Conservation (phyloP, 2,329 filamentous ascomycete species). For the Orbilia brochopaga region DNA sequence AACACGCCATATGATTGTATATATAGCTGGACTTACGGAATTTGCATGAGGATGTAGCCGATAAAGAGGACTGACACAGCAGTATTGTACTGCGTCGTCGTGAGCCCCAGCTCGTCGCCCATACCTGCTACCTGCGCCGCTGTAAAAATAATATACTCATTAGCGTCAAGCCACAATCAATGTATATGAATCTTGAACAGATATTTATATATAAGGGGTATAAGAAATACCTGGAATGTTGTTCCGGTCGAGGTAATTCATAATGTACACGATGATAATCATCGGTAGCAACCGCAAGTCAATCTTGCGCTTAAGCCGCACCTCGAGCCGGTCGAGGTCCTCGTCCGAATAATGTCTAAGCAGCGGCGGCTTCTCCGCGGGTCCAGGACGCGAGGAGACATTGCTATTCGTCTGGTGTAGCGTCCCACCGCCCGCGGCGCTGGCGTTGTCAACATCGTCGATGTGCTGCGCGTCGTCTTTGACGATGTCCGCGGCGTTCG, state of each 20-base stretch:
- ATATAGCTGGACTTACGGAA: conserved; percentile 22
- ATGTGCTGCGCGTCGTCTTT: too few species aligned
- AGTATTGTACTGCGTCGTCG: conserved; percentile 60
- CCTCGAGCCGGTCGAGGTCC: conserved; percentile 65
- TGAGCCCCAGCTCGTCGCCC: conserved; percentile 60
- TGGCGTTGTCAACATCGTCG: conserved; percentile 66
- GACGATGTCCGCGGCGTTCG: too few species aligned
- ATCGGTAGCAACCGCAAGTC: conserved; percentile 72
- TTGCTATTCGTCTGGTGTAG: conserved; percentile 18
- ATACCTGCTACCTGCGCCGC: conserved; percentile 64
- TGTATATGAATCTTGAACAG: neutral
- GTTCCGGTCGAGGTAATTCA: conserved; percentile 72
- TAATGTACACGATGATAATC: conserved; percentile 76
- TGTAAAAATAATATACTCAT: neutral
- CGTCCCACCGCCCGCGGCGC: conserved; percentile 8
- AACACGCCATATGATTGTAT: too few species aligned
- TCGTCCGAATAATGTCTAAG: conserved; percentile 62
- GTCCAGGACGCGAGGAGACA: conserved; percentile 14
- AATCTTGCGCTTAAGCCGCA: conserved; percentile 71
- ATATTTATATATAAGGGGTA: neutral
- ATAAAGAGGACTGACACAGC: conserved; percentile 59
- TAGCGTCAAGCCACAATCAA: neutral
- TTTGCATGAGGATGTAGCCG: conserved; percentile 58
- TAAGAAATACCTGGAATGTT: conserved; percentile 63
- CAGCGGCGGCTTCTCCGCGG: conserved; percentile 54